These are phyloP conservation scores for Cocos nucifera DNA, from an alignment of 176 grass and related monocot genomes.

Conservation along the genomic window DNA sequence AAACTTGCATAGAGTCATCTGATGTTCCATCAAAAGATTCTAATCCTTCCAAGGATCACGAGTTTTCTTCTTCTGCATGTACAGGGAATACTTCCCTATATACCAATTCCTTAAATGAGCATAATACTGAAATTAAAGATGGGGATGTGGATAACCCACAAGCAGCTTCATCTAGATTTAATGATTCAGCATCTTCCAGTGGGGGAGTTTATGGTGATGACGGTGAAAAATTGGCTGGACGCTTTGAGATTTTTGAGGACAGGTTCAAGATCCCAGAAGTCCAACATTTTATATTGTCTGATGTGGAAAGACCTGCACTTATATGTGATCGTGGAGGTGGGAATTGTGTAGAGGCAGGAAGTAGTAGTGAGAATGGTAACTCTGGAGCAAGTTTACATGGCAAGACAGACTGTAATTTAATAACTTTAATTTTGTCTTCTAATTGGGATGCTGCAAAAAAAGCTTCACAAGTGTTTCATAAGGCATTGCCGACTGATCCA, in stretches of 20 bases:
- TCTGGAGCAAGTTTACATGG: slow-evolving; percentile 14
- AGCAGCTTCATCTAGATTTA: neutral
- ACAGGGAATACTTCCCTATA: too few species aligned
- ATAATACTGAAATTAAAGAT: too few species aligned
- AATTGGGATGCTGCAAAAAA: slow-evolving; percentile 35
- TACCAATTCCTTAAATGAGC: too few species aligned
- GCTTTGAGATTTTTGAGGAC: neutral
- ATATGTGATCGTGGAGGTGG: neutral
- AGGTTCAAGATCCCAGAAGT: neutral
- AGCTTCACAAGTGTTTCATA: slow-evolving; percentile 26
- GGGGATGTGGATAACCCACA: neutral
- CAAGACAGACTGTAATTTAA: slow-evolving; percentile 30
- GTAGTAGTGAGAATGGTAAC: neutral
- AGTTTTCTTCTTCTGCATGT: too few species aligned
- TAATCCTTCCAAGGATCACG: slow-evolving; percentile 8
- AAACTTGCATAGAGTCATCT: slow-evolving; percentile 22
- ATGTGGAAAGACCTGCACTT: neutral
- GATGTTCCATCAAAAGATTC: slow-evolving; percentile 28
- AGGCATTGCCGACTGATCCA: slow-evolving; percentile 25
- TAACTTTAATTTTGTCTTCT: slow-evolving; percentile 26
- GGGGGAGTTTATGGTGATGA: neutral
- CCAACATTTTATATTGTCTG: neutral
- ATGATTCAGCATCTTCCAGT: neutral
- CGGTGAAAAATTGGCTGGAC: neutral
- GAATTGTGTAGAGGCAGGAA: neutral